Evolutionary conservation across 2,329 filamentous ascomycete species (phyloP).

Genomic region (Ascochyta lentis): DNA sequence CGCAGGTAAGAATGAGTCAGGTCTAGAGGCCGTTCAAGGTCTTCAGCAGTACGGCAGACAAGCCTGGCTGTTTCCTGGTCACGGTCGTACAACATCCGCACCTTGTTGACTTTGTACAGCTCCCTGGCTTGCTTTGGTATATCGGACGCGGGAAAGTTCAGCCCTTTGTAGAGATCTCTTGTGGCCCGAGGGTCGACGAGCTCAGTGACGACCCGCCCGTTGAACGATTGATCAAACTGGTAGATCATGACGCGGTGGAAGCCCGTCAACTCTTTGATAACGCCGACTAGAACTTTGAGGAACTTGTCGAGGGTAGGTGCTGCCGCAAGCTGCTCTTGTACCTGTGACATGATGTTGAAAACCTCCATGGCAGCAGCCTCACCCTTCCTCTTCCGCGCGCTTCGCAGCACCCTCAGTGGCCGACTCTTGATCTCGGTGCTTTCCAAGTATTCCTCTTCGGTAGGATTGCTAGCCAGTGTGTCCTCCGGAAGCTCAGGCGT

Average conservation of each 20-base stretch:
- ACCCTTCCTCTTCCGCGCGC: conserved; percentile 75
- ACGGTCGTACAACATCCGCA: conserved; percentile 84
- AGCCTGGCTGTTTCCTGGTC: conserved; percentile 80
- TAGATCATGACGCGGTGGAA: conserved; percentile 95
- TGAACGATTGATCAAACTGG: conserved; percentile 83
- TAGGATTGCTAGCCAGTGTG: conserved; percentile 75
- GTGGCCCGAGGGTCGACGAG: conserved; percentile 81
- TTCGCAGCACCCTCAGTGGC: conserved; percentile 77
- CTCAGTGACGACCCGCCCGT: conserved; percentile 87
- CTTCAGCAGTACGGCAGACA: conserved; percentile 77
- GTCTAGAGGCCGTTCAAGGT: conserved; percentile 77
- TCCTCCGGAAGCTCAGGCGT: conserved; percentile 72
- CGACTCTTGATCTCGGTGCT: conserved; percentile 79
- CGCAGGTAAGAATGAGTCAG: conserved; percentile 84
- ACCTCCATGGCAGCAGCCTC: conserved; percentile 87
- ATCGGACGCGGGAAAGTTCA: conserved; percentile 88
- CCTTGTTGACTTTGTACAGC: conserved; percentile 89
- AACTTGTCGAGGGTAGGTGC: conserved; percentile 75
- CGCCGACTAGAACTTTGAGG: conserved; percentile 80
- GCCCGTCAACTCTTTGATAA: conserved; percentile 87
- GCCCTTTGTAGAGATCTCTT: conserved; percentile 82
- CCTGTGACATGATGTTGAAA: conserved; percentile 89
- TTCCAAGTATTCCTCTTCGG: conserved; percentile 73
- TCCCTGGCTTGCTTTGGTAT: conserved; percentile 86
- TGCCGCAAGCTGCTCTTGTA: conserved; percentile 82